phyloP scores from a whole-genome alignment of 1,284 basidiomycete genomes.

The Cutaneotrichosporon cavernicola region DNA sequence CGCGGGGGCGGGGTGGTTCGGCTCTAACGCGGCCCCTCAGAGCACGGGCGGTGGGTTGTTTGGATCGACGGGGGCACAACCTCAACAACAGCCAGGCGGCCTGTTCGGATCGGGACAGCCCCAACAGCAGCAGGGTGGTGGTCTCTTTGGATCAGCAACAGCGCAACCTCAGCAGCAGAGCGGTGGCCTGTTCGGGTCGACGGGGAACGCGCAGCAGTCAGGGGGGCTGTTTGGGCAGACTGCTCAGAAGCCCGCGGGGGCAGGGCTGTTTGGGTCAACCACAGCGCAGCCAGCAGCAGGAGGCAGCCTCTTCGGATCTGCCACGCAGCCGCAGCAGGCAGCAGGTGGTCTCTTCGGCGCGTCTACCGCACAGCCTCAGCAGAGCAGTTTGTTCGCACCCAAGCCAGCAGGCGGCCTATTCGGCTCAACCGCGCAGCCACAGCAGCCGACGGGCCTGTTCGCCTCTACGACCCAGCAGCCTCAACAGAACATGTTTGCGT shows the following conservation, averaged over 20 bases:
- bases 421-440: conserved; percentile 16
- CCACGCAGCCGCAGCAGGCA: neutral
- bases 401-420: conserved; percentile 12
- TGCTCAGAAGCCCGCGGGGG: conserved; percentile 16
- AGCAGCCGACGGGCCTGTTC: conserved; percentile 38
- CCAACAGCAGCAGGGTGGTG: conserved; percentile 41
- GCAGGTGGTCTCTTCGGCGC: conserved; percentile 50
- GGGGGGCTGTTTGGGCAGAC: conserved; percentile 58
- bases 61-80: conserved; percentile 31
- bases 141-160: conserved; percentile 43
- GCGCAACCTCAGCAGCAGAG: conserved; percentile 31
- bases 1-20: conserved; percentile 14
- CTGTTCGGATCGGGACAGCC: conserved; percentile 44
- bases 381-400: conserved; percentile 20
- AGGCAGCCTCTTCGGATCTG: conserved; percentile 7
- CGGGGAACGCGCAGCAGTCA: conserved; percentile 24
- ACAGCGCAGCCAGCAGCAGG: conserved; percentile 15
- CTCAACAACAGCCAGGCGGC: conserved; percentile 59
- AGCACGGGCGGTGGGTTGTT: conserved; percentile 25
- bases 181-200: conserved; percentile 46
- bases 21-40: conserved; percentile 12
- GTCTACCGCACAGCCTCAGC: conserved; percentile 33
- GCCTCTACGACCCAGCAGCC: conserved; percentile 59
- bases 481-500: conserved; percentile 8
- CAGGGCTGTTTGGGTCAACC: conserved; percentile 25